Evolutionary conservation across 768 basidiomycete species (phyloP), one percentile per base, ranked within the genome.

Genomic region (Leccinum subgranulosum): DNA sequence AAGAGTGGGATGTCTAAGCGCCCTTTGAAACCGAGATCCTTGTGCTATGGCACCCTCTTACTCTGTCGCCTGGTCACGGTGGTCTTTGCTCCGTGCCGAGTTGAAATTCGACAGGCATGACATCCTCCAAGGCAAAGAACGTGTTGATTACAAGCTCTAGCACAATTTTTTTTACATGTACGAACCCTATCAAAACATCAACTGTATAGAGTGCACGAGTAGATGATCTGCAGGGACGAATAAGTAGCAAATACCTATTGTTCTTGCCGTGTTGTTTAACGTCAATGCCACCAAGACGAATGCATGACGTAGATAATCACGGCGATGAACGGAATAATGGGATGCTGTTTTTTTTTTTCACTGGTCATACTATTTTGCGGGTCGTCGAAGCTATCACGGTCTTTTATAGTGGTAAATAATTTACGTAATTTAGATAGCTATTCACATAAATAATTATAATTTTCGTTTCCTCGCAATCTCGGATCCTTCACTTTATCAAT

Each of bases 251-350:
- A 61, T 63, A 66, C 63, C 12, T 36, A 36, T 78, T 55, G 10
- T 51, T 87, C 63, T 87, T 58, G 85, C 85, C 84, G 78, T 70
- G 81, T 79, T 65, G 85, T 87, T 87, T 87, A 87, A 85, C 86
- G 79, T 74, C 81, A 69, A 71, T 74, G 78, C 81, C 75, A 76
- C 74, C 75, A 60, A 49, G 50, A 64, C 48, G 73, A 29, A 48
- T 62, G 76, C 79, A 77, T 74, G 78, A 77, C 79, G 84, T 84
- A 81, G 85, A 87, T 87, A 84, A 75, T 77, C 79, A 68, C 78
- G 84, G 84, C 81, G 54, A 56, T 49, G 25, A 27, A 49, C 49
- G 49, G 8, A 47, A 33, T 4, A 53, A 33, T 39, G 27, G 3
- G 15, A 25, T 33, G 12, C 31, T 31, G 25, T n/a, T n/a, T n/a